Evolutionary conservation across 768 basidiomycete genomes (phyloP).

Genomic region (Chalciporus piperatus): DNA sequence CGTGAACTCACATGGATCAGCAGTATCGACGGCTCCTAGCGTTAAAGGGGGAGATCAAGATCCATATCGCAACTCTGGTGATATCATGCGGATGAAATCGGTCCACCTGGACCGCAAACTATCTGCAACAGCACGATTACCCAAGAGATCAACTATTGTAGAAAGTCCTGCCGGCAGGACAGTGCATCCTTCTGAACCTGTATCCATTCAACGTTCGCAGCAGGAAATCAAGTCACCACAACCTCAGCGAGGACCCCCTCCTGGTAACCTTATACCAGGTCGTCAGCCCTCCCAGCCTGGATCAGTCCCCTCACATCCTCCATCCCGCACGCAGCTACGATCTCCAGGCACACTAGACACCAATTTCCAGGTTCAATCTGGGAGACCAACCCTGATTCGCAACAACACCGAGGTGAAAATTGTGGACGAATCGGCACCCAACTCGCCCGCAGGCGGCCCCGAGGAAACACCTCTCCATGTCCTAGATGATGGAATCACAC

Average conservation of each 20-base stretch:
- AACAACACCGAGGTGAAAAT: conserved; percentile 88
- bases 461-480: conserved; percentile 39
- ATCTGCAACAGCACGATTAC: conserved; percentile 87
- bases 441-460: conserved; percentile 58
- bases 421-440: conserved; percentile 75
- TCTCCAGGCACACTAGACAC: conserved; percentile 38
- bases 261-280: conserved; percentile 35
- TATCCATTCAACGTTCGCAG: conserved; percentile 45
- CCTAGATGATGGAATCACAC: conserved; percentile 81
- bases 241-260: conserved; percentile 37
- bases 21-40: conserved; percentile 32
- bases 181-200: conserved; percentile 67
- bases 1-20: conserved; percentile 16
- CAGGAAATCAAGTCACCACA: conserved; percentile 40
- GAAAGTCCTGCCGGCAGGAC: conserved; percentile 90
- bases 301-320: conserved; percentile 31
- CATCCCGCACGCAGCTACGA: conserved; percentile 38
- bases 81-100: conserved; percentile 93
- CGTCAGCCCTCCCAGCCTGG: conserved; percentile 34
- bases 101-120: conserved; percentile 94
- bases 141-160: conserved; percentile 92
- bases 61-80: conserved; percentile 81
- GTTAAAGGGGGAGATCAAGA: conserved; percentile 50
- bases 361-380: conserved; percentile 39
- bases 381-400: conserved; percentile 69